These are phyloP conservation scores for Metschnikowia continentalis DNA, from an alignment of 805 yeast genomes.

Conservation along the genomic window DNA sequence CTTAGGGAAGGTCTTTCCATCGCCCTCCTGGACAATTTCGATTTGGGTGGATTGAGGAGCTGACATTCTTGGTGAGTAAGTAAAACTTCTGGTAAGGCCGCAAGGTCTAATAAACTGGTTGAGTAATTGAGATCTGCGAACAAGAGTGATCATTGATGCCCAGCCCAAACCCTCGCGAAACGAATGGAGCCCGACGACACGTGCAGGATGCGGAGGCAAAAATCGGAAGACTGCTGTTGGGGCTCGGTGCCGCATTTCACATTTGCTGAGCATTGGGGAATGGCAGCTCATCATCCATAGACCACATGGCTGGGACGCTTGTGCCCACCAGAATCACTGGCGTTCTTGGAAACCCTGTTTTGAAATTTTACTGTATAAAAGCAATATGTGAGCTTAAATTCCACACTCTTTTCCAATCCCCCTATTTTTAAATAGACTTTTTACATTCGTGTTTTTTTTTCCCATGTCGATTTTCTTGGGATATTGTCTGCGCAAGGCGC, in stretches of 20 bases:
- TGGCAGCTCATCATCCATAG: not conserved
- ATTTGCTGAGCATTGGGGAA: not conserved
- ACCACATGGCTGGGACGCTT: not conserved
- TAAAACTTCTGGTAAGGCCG: conserved; percentile 3
- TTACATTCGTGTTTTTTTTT: not conserved
- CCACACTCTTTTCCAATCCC: no score
- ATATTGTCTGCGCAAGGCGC: not conserved
- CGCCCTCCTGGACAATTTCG: conserved; percentile 56
- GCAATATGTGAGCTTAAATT: no score
- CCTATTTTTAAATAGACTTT: no score
- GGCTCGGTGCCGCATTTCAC: not conserved
- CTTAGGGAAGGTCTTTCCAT: conserved; percentile 82
- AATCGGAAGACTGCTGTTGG: not conserved
- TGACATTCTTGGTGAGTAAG: conserved; percentile 25
- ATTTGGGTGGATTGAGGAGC: conserved; percentile 40
- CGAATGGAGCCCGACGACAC: not conserved
- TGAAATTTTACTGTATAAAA: no score
- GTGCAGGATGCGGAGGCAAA: conserved; percentile 1
- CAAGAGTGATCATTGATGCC: conserved; percentile 10
- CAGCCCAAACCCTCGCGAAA: not conserved
- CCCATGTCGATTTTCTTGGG: not conserved
- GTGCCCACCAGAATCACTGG: no score
- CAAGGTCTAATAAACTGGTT: conserved; percentile 8
- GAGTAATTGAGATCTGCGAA: conserved; percentile 9
- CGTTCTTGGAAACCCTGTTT: no score